Conservation (phyloP, 139 green algal species). For the Penium margaritaceum region DNA sequence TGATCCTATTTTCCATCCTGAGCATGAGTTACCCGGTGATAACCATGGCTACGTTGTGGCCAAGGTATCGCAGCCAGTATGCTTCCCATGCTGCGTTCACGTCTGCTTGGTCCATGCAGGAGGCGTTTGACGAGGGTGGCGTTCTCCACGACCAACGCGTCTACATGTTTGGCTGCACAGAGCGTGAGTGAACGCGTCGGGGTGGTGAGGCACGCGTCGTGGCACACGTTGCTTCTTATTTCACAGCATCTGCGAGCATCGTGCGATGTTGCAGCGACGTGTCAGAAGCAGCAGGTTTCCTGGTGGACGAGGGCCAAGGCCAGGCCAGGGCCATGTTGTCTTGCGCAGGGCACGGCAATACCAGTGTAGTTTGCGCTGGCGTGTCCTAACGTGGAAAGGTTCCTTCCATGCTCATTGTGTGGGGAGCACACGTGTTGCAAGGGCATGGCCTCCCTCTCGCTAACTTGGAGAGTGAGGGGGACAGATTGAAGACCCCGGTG, state of each 20-base stretch:
- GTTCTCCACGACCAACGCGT: constrained; percentile 32
- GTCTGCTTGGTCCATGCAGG: constrained; percentile 8
- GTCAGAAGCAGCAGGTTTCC: too few relatives aligned
- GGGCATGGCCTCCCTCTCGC: not conserved
- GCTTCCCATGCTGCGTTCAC: not conserved
- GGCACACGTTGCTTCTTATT: too few relatives aligned
- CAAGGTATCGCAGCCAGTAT: not conserved
- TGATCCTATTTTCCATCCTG: not conserved
- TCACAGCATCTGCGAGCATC: too few relatives aligned
- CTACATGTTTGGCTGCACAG: constrained; percentile 41
- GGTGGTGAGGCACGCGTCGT: too few relatives aligned
- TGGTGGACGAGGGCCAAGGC: too few relatives aligned
- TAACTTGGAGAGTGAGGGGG: not conserved
- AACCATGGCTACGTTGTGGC: not conserved
- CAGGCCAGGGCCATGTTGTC: too few relatives aligned
- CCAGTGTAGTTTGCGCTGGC: too few relatives aligned
- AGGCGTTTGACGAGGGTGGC: constrained; percentile 45
- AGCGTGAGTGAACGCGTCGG: too few relatives aligned
- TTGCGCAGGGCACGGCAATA: too few relatives aligned
- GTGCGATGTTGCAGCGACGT: too few relatives aligned
- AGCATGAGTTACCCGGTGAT: not conserved
- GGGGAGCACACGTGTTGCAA: not conserved
- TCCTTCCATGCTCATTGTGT: not conserved
- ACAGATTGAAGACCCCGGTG: not conserved
- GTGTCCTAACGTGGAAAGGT: too few relatives aligned